Evolutionary conservation across 2,329 filamentous ascomycete species (phyloP).

Genomic region (Hypomyces perniciosus): DNA sequence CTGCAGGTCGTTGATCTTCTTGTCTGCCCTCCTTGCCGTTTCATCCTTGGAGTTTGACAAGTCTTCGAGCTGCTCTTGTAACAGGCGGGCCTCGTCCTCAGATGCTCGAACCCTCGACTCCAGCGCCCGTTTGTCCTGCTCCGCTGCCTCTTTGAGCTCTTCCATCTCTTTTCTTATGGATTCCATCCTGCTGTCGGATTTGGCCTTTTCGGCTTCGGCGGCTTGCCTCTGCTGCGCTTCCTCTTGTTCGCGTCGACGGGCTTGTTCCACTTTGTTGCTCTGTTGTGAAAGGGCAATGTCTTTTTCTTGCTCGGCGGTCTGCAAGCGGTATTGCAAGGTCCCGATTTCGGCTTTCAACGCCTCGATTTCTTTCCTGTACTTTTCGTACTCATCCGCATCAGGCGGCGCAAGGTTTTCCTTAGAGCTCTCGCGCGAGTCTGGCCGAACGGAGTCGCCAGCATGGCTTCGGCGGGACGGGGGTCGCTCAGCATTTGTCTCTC

Average conservation of each 20-base stretch:
- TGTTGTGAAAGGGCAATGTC: conserved; percentile 73
- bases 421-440: conserved; percentile 50
- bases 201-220: conserved; percentile 50
- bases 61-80: conserved; percentile 81
- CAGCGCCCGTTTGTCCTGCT: conserved; percentile 56
- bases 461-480: conserved; percentile 37
- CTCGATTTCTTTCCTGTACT: conserved; percentile 56
- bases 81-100: conserved; percentile 63
- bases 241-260: conserved; percentile 73
- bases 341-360: conserved; percentile 86
- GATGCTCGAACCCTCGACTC: conserved; percentile 65
- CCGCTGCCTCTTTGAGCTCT: conserved; percentile 43
- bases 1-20: conserved; percentile 49
- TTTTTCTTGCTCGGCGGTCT: conserved; percentile 80
- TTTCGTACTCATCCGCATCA: conserved; percentile 54
- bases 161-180: conserved; percentile 45
- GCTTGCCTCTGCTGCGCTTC: conserved; percentile 66
- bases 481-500: conserved; percentile 35
- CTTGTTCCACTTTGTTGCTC: conserved; percentile 76
- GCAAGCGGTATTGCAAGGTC: conserved; percentile 79
- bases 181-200: conserved; percentile 45
- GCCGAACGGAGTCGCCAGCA: conserved; percentile 35
- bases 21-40: conserved; percentile 56
- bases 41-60: conserved; percentile 58
- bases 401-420: conserved; percentile 55